Evolutionary conservation across 129 eudicot genomes (phyloP).

Genomic region (Erigeron canadensis): DNA sequence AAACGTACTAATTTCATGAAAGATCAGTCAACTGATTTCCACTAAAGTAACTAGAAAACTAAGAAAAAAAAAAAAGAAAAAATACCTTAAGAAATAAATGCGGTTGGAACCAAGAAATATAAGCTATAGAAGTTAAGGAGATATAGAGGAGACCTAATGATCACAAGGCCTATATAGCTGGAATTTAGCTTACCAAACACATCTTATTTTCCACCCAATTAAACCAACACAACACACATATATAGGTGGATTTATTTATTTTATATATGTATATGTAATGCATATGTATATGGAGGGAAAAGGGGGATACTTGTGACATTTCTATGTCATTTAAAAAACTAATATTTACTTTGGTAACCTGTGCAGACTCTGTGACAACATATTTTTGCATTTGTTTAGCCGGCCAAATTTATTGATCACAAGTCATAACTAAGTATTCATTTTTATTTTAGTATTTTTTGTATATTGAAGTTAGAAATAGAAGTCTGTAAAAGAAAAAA

Average conservation of each 20-base stretch:
- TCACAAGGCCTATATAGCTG: conserved; percentile 49
- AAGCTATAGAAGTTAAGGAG: conserved; percentile 7
- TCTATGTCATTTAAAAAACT: conserved; percentile 12
- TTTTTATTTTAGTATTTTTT: too few species aligned
- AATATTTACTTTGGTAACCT: conserved; percentile 5
- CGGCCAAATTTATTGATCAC: too few species aligned
- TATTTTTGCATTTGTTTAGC: neutral
- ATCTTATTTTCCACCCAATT: conserved; percentile 28
- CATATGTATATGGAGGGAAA: conserved; percentile 37
- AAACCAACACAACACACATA: conserved; percentile 18
- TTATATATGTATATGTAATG: neutral
- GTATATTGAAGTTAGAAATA: too few species aligned
- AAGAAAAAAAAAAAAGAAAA: neutral
- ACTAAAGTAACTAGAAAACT: neutral
- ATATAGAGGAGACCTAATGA: neutral
- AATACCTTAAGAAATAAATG: conserved; percentile 17
- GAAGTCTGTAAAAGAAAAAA: too few species aligned
- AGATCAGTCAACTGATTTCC: neutral
- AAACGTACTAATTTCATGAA: neutral
- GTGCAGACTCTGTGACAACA: conserved; percentile 9
- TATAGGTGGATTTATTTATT: neutral
- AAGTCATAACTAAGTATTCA: too few species aligned
- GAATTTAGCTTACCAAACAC: conserved; percentile 64
- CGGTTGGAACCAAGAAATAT: conserved; percentile 1
- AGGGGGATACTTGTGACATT: conserved; percentile 17